Evolutionary conservation across 495 filamentous ascomycete genomes (phyloP).

Genomic region (Acidiella bohemica): DNA sequence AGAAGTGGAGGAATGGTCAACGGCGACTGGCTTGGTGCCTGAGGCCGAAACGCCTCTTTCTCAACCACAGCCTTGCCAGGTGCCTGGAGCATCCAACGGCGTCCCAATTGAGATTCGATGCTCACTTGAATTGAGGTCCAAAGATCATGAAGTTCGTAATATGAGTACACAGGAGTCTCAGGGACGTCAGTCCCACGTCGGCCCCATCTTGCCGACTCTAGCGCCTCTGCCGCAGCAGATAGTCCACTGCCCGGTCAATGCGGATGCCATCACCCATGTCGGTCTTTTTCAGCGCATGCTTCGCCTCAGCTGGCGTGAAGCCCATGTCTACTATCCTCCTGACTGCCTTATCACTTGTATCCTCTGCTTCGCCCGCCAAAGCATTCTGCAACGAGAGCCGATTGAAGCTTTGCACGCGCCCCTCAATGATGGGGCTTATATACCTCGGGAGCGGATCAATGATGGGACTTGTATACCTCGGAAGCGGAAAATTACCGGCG

Average conservation of each 20-base stretch:
- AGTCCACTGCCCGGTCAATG: slow-evolving; percentile 31
- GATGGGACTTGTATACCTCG: not conserved
- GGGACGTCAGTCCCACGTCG: too few relatives aligned
- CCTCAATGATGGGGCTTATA: slow-evolving; percentile 15
- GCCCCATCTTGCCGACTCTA: too few relatives aligned
- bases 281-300: slow-evolving; percentile 26
- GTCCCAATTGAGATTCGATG: too few relatives aligned
- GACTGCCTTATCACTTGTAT: slow-evolving; percentile 28
- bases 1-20: too few relatives aligned
- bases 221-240: slow-evolving; percentile 25
- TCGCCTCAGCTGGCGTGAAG: slow-evolving; percentile 28
- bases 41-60: too few relatives aligned
- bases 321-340: slow-evolving; percentile 33
- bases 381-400: slow-evolving; percentile 7
- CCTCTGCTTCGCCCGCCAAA: slow-evolving; percentile 15
- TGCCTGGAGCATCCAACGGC: too few relatives aligned
- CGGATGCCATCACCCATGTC: slow-evolving; percentile 31
- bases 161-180: too few relatives aligned
- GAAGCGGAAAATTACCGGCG: not conserved
- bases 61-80: too few relatives aligned
- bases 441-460: slow-evolving; percentile 3
- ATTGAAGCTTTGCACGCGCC: slow-evolving; percentile 11
- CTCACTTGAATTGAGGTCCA: too few relatives aligned
- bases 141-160: too few relatives aligned
- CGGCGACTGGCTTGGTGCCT: too few relatives aligned